Evolutionary conservation across 2,329 filamentous ascomycete genomes (phyloP).

Genomic region (Curvularia sp.): DNA sequence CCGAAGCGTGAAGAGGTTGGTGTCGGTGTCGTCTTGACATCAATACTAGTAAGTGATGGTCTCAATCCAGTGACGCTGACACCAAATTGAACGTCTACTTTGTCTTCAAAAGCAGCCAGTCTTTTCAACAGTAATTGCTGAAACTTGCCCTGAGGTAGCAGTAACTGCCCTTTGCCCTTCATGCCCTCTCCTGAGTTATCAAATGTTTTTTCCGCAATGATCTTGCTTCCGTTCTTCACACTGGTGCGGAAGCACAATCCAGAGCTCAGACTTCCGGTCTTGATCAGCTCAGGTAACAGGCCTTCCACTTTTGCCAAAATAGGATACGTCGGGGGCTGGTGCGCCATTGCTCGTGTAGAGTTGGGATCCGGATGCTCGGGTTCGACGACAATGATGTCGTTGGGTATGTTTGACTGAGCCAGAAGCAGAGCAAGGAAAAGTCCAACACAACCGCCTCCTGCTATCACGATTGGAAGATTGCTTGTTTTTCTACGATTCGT

Average conservation of each 20-base stretch:
- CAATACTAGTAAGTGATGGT: conserved; percentile 15
- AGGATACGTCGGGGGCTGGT: conserved; percentile 52
- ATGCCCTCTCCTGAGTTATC: conserved; percentile 29
- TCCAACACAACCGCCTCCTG: conserved; percentile 53
- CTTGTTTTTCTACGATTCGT: neutral
- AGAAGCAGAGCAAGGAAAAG: conserved; percentile 52
- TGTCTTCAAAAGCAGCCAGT: conserved; percentile 16
- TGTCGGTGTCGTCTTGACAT: conserved; percentile 17
- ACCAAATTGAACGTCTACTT: conserved; percentile 32
- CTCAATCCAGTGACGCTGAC: conserved; percentile 25
- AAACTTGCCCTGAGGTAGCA: conserved; percentile 44
- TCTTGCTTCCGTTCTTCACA: conserved; percentile 27
- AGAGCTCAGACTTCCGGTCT: conserved; percentile 30
- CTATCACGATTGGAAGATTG: conserved; percentile 43
- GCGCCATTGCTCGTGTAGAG: conserved; percentile 53
- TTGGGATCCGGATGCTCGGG: conserved; percentile 31
- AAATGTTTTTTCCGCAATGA: conserved; percentile 41
- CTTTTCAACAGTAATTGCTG: conserved; percentile 35
- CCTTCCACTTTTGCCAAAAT: conserved; percentile 48
- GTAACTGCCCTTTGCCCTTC: conserved; percentile 34
- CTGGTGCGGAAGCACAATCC: conserved; percentile 43
- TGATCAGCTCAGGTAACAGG: conserved; percentile 46
- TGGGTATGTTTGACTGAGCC: conserved; percentile 42
- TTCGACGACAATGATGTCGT: conserved; percentile 46
- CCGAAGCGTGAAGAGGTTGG: conserved; percentile 9